These are phyloP conservation scores for Yamagishiella unicocca DNA, from an alignment of 139 green algal species.

Conservation along the genomic window DNA sequence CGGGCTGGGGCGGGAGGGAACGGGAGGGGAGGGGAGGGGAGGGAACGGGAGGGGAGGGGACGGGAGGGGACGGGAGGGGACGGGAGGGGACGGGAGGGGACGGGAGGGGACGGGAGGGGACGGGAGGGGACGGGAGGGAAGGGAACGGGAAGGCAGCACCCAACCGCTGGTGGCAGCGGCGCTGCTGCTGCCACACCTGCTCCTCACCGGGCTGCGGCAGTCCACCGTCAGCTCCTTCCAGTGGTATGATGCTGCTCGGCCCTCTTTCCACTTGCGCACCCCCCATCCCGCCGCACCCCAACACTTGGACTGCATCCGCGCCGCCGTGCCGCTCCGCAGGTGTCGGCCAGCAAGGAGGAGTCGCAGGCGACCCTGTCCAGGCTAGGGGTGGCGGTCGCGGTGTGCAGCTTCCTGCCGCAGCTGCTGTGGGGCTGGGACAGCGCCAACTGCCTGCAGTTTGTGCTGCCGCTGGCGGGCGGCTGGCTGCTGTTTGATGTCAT, in stretches of 20 bases:
- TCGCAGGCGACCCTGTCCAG: constrained; percentile 3
- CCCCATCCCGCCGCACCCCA: no score
- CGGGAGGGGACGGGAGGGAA: no score
- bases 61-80: no score
- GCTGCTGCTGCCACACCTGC: no score
- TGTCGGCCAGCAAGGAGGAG: constrained; percentile 15
- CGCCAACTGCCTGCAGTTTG: background rate
- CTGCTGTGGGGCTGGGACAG: constrained; percentile 39
- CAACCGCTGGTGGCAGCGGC: no score
- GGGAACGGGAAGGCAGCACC: no score
- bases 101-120: no score
- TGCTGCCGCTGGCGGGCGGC: constrained; percentile 39
- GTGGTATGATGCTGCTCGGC: background rate
- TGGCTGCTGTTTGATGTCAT: constrained; percentile 54
- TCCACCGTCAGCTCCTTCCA: background rate
- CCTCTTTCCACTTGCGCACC: background rate
- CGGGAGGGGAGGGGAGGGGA: no score
- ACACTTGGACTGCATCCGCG: background rate
- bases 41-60: no score
- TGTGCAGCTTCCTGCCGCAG: constrained; percentile 44
- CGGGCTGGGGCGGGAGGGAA: no score
- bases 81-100: no score
- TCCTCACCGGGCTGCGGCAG: no score
- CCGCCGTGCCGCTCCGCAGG: background rate
- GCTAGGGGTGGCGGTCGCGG: constrained; percentile 48